Evolutionary conservation across 495 filamentous ascomycete species (phyloP).

Genomic region (Barbatosphaeria neglecta): DNA sequence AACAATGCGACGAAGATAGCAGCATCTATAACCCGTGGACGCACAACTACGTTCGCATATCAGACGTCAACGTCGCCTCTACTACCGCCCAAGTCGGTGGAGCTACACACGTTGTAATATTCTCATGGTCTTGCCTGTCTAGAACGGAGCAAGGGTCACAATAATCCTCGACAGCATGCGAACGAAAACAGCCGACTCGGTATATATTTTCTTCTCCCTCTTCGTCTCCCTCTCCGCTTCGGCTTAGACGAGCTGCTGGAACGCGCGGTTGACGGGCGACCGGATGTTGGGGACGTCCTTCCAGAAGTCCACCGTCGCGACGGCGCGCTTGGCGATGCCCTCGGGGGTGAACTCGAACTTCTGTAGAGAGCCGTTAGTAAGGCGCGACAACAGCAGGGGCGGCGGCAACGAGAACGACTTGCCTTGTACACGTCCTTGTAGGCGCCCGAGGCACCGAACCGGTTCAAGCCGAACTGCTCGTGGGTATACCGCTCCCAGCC

Average conservation of each 20-base stretch:
- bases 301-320: constrained; percentile 89
- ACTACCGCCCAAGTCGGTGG: too few relatives aligned
- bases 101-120: too few relatives aligned
- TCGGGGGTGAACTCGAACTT: constrained; percentile 99
- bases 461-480: constrained; percentile 98
- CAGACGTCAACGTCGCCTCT: too few relatives aligned
- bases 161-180: too few relatives aligned
- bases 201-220: neutral
- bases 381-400: constrained; percentile 3
- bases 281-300: constrained; percentile 81
- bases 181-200: constrained; percentile 3
- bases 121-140: too few relatives aligned
- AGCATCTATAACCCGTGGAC: too few relatives aligned
- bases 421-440: constrained; percentile 98
- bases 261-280: constrained; percentile 90
- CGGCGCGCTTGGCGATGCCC: constrained; percentile 87
- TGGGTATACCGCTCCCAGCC: constrained; percentile 98
- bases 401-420: constrained; percentile 22
- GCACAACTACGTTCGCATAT: too few relatives aligned
- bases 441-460: constrained; percentile 90
- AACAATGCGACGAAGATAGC: too few relatives aligned
- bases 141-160: too few relatives aligned
- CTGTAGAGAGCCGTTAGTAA: constrained; percentile 28
- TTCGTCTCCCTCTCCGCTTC: neutral
- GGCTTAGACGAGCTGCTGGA: constrained; percentile 67